Conservation (phyloP, 2,329 filamentous ascomycete genomes). For the Arachnomyces sp. region DNA sequence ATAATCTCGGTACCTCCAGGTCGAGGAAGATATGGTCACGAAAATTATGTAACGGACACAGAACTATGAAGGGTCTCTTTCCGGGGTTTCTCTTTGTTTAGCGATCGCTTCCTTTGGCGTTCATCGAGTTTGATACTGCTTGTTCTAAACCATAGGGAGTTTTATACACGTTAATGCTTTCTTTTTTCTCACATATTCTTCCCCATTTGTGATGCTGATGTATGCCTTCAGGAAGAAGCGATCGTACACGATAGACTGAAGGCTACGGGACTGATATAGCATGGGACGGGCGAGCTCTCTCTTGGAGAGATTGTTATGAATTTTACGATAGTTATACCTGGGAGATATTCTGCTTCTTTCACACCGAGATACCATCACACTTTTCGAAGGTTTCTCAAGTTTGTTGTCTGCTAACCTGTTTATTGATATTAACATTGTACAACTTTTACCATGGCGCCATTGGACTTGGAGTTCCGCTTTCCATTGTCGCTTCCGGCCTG, state of each 20-base stretch:
- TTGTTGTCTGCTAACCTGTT: conserved; percentile 22
- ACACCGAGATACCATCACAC: neutral
- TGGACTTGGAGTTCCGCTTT: neutral
- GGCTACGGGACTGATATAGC: too few relatives aligned
- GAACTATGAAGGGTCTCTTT: too few relatives aligned
- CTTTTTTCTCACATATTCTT: too few relatives aligned
- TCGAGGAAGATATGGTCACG: conserved; percentile 76
- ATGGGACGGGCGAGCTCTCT: too few relatives aligned
- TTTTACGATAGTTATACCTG: too few relatives aligned
- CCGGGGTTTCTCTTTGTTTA: too few relatives aligned
- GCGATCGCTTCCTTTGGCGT: neutral
- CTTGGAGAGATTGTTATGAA: too few relatives aligned
- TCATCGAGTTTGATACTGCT: conserved; percentile 2
- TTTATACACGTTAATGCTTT: too few relatives aligned
- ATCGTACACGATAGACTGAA: too few relatives aligned
- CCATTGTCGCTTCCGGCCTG: conserved; percentile 8
- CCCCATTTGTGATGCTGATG: too few relatives aligned
- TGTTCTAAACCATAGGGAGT: neutral
- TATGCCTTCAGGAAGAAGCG: too few relatives aligned
- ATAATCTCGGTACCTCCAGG: conserved; percentile 49
- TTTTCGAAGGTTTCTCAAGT: conserved; percentile 16
- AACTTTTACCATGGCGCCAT: neutral
- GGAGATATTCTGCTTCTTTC: too few relatives aligned
- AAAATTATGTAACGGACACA: conserved; percentile 66
- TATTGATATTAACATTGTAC: conserved; percentile 7